Percentiles rank a stretch among this genome's conserved stretches.
These are phyloP conservation scores for Periconia sp. DNA, from an alignment of 2,329 filamentous ascomycete genomes.

Conservation along the genomic window DNA sequence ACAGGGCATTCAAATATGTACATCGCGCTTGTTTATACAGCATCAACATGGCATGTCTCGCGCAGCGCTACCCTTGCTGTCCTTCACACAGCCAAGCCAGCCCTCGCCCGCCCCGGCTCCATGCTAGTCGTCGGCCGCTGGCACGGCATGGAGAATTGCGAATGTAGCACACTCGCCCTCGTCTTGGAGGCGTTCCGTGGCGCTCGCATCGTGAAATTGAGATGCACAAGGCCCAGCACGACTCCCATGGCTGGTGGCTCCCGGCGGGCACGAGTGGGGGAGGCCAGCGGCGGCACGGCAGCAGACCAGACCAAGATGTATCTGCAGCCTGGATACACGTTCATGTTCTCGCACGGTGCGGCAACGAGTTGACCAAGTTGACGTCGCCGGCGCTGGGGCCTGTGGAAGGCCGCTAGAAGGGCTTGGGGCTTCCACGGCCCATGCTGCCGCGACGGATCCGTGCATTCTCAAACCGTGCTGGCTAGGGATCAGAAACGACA, in stretches of 20 bases:
- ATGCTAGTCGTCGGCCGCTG: constrained; percentile 33
- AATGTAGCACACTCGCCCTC: constrained; percentile 38
- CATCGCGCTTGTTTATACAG: constrained; percentile 32
- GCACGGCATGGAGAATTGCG: constrained; percentile 36
- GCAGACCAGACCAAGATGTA: constrained; percentile 1
- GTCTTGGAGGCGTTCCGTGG: constrained; percentile 40
- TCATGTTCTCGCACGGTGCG: too few species aligned
- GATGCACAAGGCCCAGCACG: constrained; percentile 25
- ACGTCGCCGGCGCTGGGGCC: constrained; percentile 19
- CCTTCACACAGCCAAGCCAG: constrained; percentile 32
- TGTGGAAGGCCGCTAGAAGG: constrained; percentile 36
- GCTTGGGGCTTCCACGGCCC: constrained; percentile 21
- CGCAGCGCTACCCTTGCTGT: constrained; percentile 40
- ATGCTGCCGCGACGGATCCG: constrained; percentile 10
- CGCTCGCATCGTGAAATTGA: constrained; percentile 34
- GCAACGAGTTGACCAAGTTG: not conserved
- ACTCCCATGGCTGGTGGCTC: too few species aligned
- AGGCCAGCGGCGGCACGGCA: not conserved
- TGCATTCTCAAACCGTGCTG: not conserved
- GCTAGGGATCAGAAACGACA: not conserved
- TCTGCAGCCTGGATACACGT: too few species aligned
- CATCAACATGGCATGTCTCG: constrained; percentile 31
- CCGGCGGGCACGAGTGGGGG: too few species aligned
- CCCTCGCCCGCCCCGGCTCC: constrained; percentile 33
- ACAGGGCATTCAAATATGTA: constrained; percentile 42